Evolutionary conservation across 148 eudicot genomes (phyloP).

Genomic region (Mesembryanthemum crystallinum): DNA sequence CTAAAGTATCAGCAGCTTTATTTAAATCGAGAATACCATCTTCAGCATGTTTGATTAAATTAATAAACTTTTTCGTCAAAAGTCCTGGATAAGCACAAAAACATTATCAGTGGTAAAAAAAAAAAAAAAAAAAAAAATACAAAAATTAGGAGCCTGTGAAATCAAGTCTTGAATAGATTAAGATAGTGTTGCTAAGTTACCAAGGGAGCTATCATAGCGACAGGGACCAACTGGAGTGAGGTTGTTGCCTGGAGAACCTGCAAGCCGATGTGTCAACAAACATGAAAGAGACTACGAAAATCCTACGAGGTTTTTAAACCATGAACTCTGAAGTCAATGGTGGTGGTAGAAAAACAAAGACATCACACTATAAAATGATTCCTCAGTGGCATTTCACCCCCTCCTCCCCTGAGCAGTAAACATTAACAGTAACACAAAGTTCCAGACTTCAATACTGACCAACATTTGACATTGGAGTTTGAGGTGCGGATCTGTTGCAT

Average conservation of each 20-base stretch:
- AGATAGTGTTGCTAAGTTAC: conserved; percentile 33
- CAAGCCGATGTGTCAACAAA: conserved; percentile 26
- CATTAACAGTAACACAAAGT: neutral
- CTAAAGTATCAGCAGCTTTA: conserved; percentile 88
- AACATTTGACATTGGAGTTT: conserved; percentile 53
- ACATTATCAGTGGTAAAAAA: conserved; percentile 6
- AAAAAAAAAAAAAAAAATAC: neutral
- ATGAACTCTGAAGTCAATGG: neutral
- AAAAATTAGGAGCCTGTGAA: neutral
- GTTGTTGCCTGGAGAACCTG: conserved; percentile 86
- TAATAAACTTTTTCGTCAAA: conserved; percentile 82
- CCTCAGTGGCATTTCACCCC: neutral
- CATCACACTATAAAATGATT: neutral
- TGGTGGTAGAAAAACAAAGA: neutral
- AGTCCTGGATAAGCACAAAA: conserved; percentile 48
- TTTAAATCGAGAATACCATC: conserved; percentile 97
- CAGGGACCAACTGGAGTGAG: conserved; percentile 80
- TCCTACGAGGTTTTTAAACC: neutral
- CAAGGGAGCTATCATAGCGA: conserved; percentile 96
- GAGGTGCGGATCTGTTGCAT: conserved; percentile 49
- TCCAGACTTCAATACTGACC: conserved; percentile 44
- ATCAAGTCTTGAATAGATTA: conserved; percentile 2
- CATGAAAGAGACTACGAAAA: neutral
- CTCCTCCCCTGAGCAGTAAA: neutral
- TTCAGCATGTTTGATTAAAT: conserved; percentile 89